These are phyloP conservation scores for Thecaphora frezii DNA, from an alignment of 1,284 basidiomycete species.

Conservation along the genomic window DNA sequence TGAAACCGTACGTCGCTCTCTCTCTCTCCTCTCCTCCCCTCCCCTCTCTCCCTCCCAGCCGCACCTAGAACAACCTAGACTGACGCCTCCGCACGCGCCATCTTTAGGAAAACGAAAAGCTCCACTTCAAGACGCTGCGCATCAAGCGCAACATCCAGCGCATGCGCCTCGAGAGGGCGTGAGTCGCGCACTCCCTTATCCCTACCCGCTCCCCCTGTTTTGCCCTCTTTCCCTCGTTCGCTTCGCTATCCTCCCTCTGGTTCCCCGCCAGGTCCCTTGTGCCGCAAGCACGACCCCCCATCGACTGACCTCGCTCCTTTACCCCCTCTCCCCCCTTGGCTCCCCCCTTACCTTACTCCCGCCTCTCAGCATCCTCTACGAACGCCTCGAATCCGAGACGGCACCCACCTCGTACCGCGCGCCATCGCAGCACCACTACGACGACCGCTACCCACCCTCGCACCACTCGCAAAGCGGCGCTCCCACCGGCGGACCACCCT, in stretches of 20 bases:
- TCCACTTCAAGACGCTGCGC: conserved; percentile 76
- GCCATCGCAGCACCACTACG: conserved; percentile 18
- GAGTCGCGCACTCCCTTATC: conserved; percentile 54
- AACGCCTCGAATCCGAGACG: conserved; percentile 43
- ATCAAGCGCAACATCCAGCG: conserved; percentile 83
- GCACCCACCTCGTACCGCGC: conserved; percentile 16
- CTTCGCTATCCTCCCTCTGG: not conserved
- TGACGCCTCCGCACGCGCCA: conserved; percentile 26
- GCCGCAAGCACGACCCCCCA: no score
- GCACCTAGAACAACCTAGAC: not conserved
- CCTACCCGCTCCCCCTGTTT: not conserved
- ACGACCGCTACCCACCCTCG: conserved; percentile 8
- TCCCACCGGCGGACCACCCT: not conserved
- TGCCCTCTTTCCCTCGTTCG: not conserved
- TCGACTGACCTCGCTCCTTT: no score
- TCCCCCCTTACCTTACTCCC: not conserved
- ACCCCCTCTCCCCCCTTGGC: not conserved
- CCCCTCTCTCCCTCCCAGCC: conserved; percentile 2
- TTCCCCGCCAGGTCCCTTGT: no score
- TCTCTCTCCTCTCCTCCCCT: conserved; percentile 2
- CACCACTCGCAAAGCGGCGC: not conserved
- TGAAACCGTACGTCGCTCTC: conserved; percentile 71
- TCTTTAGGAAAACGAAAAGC: conserved; percentile 79
- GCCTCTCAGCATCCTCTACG: conserved; percentile 42
- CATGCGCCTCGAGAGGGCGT: conserved; percentile 86